Conservation (phyloP, 805 yeast species). For the Kuraishia molischiana region DNA sequence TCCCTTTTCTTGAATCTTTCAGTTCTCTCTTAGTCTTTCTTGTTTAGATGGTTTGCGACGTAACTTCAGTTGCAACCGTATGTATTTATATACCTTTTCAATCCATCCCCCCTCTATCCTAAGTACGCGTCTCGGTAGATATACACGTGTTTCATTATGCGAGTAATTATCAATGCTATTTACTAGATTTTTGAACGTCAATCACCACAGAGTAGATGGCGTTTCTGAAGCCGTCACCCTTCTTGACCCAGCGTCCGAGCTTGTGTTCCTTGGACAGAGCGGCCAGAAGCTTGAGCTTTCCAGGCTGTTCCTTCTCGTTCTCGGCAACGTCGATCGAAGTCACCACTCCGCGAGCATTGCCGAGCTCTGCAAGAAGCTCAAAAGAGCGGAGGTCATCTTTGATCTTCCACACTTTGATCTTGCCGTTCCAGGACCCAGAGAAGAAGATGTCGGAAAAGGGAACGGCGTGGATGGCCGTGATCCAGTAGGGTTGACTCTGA, state of each 20-base stretch:
- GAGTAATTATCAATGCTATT: too few relatives aligned
- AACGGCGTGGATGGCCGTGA: slow-evolving; percentile 70
- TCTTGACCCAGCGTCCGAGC: slow-evolving; percentile 76
- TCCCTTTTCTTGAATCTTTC: too few relatives aligned
- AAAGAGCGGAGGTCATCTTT: slow-evolving; percentile 56
- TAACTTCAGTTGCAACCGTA: background rate
- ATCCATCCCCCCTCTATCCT: background rate
- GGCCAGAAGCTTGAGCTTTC: slow-evolving; percentile 48
- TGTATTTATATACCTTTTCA: background rate
- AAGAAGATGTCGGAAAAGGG: slow-evolving; percentile 81
- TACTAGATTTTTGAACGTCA: too few relatives aligned
- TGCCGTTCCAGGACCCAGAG: slow-evolving; percentile 85
- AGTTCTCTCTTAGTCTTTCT: too few relatives aligned
- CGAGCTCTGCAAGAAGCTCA: slow-evolving; percentile 41
- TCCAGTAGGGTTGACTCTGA: slow-evolving; percentile 70
- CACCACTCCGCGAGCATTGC: slow-evolving; percentile 60
- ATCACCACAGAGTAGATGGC: slow-evolving; percentile 52
- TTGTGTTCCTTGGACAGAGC: slow-evolving; percentile 78
- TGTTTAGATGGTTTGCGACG: too few relatives aligned
- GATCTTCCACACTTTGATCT: slow-evolving; percentile 69
- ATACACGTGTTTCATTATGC: background rate
- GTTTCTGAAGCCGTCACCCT: slow-evolving; percentile 59
- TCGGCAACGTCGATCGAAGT: slow-evolving; percentile 46
- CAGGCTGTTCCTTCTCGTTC: slow-evolving; percentile 39
- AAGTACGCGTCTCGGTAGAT: background rate